Evolutionary conservation across 1,284 basidiomycete species (phyloP), one percentile per base, ranked within the genome.

Genomic region (Rhodotorula sp.): DNA sequence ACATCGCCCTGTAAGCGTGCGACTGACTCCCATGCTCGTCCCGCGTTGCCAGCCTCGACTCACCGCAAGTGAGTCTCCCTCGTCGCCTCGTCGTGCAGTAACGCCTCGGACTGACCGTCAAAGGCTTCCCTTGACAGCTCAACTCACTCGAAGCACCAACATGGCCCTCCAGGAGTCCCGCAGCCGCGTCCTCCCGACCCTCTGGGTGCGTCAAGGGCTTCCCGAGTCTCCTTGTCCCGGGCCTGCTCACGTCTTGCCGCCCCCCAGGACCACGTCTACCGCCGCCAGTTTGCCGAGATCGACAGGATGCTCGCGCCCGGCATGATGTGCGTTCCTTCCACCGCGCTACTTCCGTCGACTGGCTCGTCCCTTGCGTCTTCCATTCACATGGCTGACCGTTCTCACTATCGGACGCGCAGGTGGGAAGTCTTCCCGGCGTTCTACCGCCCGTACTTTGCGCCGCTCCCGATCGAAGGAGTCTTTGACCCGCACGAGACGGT

Each of bases 381-480:
- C 32, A 55, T 30, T 30, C 36, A 19, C 30, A 34, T 36, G 20
- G 32, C 30, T 22, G 53, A 20, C 53, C 9, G 13, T 7, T n/a
- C n/a, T n/a, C 19, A 34, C 20, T 19, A 20, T 55, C 4, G 22
- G 34, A 15, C n/a, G 2, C 24, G 34, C n/a, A 36, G 36, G 36
- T 39, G 20, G 36, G 49, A 61, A 51, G 20, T 61, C 59, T 30
- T 61, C 34, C 59, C 59, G 32, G 19, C 36, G 17, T 17, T 27
- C 15, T 24, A 39, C 19, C 59, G 59, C 49, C 59, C 59, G 34
- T 61, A 53, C 49, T 61, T 61, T 22, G n/a, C 49, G 36, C 55
- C 49, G 8, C 59, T 61, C 20, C 59, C 59, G 17, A 2, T 6
- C 10, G 24, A 34, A 51, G 59, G 59, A 4, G 30, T 53, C 15